A percentile compares a stretch with the other conserved stretches of the same genome.
phyloP scores from a whole-genome alignment of 257 asterid species.

The Leptodermis oblonga region DNA sequence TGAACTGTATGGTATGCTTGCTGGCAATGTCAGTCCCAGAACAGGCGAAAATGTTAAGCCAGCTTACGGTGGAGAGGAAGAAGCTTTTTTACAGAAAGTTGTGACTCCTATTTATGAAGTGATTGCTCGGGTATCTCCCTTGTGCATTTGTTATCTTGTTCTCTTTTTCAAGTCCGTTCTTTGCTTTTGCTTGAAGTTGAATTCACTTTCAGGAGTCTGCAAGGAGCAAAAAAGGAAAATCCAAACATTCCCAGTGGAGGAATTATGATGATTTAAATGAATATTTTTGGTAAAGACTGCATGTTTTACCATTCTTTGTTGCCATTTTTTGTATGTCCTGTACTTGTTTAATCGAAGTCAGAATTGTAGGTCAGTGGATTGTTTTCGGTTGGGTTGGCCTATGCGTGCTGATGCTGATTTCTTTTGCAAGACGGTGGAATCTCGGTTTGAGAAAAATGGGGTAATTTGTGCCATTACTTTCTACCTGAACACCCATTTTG shows the following conservation, averaged over 20 bases:
- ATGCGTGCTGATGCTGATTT: conserved; percentile 99
- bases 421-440: conserved; percentile 58
- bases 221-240: conserved; percentile 75
- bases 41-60: conserved; percentile 99
- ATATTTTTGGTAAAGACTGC: conserved; percentile 70
- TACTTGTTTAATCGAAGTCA: conserved; percentile 15
- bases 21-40: conserved; percentile 97
- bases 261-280: conserved; percentile 96
- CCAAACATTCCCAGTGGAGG: conserved; percentile 99
- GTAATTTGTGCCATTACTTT: conserved; percentile 30
- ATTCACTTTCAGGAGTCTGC: conserved; percentile 72
- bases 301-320: conserved; percentile 12
- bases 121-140: conserved; percentile 71
- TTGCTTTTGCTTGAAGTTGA: conserved; percentile 13
- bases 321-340: background rate
- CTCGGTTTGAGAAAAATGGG: conserved; percentile 61
- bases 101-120: conserved; percentile 96
- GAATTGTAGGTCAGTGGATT: conserved; percentile 81
- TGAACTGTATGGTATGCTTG: conserved; percentile 97
- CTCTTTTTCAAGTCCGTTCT: background rate
- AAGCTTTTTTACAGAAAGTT: conserved; percentile 83
- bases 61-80: conserved; percentile 99
- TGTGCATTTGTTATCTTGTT: conserved; percentile 5
- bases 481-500: background rate
- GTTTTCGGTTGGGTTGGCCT: conserved; percentile 99